Conservation (phyloP, 2,329 filamentous ascomycete species). For the Penicillium sp. region DNA sequence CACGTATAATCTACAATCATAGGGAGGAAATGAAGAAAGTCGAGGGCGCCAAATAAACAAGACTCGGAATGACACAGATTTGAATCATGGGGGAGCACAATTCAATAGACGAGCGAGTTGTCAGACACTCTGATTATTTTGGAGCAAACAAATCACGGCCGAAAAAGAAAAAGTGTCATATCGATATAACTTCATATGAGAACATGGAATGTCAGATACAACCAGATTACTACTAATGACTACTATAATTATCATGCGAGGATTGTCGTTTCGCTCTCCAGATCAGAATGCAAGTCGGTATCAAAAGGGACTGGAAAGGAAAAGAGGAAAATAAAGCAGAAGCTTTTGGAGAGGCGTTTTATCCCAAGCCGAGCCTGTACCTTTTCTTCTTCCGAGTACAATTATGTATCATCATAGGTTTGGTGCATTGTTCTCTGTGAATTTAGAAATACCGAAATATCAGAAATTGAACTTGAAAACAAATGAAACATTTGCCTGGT, state of each 20-base stretch:
- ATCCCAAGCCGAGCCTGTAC: not conserved
- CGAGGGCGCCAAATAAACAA: slow-evolving; percentile 67
- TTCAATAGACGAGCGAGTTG: not conserved
- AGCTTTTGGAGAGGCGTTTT: not conserved
- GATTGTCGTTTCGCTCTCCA: not conserved
- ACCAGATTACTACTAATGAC: slow-evolving; percentile 2
- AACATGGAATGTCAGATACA: slow-evolving; percentile 7
- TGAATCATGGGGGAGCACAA: not conserved
- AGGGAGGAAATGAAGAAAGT: slow-evolving; percentile 87
- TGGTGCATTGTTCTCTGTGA: slow-evolving; percentile 10
- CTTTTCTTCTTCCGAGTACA: not conserved
- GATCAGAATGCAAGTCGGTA: not conserved
- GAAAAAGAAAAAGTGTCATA: slow-evolving; percentile 1
- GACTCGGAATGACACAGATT: not conserved
- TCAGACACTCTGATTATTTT: not conserved
- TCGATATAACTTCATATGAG: slow-evolving; percentile 4
- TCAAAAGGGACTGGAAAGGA: not conserved
- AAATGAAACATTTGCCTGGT: slow-evolving; percentile 6
- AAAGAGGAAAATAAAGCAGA: not conserved
- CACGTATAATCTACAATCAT: not conserved
- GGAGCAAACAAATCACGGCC: not conserved
- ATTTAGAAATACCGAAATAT: slow-evolving; percentile 5
- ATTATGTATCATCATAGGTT: slow-evolving; percentile 3
- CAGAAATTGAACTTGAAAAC: slow-evolving; percentile 18
- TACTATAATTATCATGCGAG: slow-evolving; percentile 3